Conservation (phyloP, 176 grass and related monocot species). For the Eleusine indica region DNA sequence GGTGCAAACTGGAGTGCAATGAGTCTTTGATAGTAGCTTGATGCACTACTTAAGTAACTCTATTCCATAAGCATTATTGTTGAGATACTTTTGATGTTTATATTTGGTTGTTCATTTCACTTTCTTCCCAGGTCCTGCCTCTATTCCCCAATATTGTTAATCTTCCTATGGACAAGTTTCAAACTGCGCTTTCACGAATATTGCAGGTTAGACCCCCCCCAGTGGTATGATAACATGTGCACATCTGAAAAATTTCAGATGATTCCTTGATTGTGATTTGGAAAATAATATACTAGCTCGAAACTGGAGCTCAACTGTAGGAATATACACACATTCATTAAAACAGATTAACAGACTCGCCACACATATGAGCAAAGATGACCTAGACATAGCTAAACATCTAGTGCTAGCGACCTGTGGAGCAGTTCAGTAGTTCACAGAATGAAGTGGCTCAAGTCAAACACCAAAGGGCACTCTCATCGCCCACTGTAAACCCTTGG, state of each 20-base stretch:
- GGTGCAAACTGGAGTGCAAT: background rate
- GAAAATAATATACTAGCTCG: constrained; percentile 26
- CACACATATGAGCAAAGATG: background rate
- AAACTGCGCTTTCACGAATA: constrained; percentile 69
- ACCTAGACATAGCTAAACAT: background rate
- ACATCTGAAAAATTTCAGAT: constrained; percentile 8
- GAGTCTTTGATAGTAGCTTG: constrained; percentile 5
- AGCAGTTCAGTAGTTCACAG: background rate
- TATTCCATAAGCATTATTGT: constrained; percentile 17
- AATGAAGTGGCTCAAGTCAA: background rate
- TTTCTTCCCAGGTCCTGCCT: constrained; percentile 65
- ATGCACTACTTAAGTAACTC: constrained; percentile 8
- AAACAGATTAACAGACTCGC: background rate
- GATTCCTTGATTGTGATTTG: constrained; percentile 26
- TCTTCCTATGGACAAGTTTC: constrained; percentile 85
- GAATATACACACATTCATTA: no score
- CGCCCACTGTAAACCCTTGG: background rate
- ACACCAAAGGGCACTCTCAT: background rate
- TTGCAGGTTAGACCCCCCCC: constrained; percentile 68
- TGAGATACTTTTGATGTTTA: constrained; percentile 21
- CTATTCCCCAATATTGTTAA: constrained; percentile 75
- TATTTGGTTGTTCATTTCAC: constrained; percentile 37
- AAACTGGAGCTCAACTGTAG: constrained; percentile 2
- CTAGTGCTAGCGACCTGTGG: background rate
- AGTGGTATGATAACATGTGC: constrained; percentile 15